A percentile compares a stretch with the other conserved stretches of the same genome.
Conservation (phyloP, 2,329 filamentous ascomycete genomes). For the Aureobasidium sp. region DNA sequence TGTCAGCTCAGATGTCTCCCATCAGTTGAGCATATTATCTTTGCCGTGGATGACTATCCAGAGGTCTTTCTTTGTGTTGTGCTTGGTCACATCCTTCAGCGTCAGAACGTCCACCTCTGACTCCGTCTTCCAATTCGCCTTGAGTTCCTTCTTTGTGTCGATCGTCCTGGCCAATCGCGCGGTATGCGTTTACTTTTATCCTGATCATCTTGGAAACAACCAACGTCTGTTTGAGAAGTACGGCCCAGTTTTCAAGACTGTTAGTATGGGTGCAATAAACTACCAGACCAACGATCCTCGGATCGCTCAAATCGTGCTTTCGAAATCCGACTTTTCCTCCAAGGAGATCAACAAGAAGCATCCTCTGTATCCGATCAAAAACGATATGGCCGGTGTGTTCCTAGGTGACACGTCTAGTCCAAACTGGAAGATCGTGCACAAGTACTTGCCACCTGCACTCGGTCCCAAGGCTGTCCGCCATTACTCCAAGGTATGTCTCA, state of each 20-base stretch:
- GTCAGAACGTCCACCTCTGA: too few relatives aligned
- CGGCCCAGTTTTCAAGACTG: constrained; percentile 33
- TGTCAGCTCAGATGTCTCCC: background rate
- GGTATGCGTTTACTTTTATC: constrained; percentile 22
- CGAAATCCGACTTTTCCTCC: constrained; percentile 14
- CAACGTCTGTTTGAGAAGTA: constrained; percentile 34
- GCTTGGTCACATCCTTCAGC: constrained; percentile 78
- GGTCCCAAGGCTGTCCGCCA: constrained; percentile 54
- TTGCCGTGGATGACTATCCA: constrained; percentile 95
- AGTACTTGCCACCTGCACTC: constrained; percentile 54
- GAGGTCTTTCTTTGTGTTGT: constrained; percentile 94
- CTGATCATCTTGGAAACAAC: constrained; percentile 37
- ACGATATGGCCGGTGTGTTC: constrained; percentile 28
- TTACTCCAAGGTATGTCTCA: constrained; percentile 30
- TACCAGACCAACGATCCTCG: constrained; percentile 33
- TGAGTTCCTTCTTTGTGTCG: constrained; percentile 44
- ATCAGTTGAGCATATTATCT: background rate
- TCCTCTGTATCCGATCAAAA: constrained; percentile 29
- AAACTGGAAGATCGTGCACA: constrained; percentile 50
- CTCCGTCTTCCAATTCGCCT: too few relatives aligned
- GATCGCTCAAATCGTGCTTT: constrained; percentile 27
- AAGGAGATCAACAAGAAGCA: constrained; percentile 33
- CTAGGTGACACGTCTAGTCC: constrained; percentile 43
- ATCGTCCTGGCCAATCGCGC: constrained; percentile 34
- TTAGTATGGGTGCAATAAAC: constrained; percentile 30